Percentiles rank a stretch among this genome's conserved stretches.
Evolutionary conservation across 2,329 filamentous ascomycete genomes (phyloP).

Genomic region (Pseudocercospora pini-densiflorae): DNA sequence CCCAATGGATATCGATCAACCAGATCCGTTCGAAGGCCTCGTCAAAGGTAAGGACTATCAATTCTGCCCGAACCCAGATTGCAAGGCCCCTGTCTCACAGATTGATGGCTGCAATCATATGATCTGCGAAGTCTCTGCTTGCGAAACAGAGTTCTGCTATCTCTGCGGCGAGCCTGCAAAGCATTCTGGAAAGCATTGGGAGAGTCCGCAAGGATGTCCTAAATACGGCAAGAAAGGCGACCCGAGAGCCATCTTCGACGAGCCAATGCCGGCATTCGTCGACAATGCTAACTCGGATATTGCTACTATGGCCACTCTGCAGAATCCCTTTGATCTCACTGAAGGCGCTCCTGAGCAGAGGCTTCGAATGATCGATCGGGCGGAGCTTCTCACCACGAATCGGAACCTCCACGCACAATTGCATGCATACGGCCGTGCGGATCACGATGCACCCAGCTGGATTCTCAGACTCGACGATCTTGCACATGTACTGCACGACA

Average conservation of each 20-base stretch:
- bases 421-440: background rate
- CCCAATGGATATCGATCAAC: too few species aligned
- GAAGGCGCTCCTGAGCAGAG: background rate
- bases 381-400: background rate
- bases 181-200: too few species aligned
- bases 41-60: too few species aligned
- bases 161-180: too few species aligned
- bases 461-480: background rate
- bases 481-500: background rate
- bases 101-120: too few species aligned
- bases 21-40: too few species aligned
- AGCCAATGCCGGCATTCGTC: background rate
- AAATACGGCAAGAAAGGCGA: background rate
- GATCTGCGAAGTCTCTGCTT: too few species aligned
- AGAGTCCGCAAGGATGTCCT: background rate
- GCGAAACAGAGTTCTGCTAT: too few species aligned
- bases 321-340: background rate
- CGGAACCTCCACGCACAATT: background rate
- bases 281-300: background rate
- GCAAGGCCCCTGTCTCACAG: too few species aligned
- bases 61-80: too few species aligned
- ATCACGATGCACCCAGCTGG: background rate
- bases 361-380: background rate
- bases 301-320: background rate
- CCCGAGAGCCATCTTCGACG: background rate